Evolutionary conservation across 2,329 filamentous ascomycete species (phyloP), one percentile per base, ranked within the genome.

Genomic region (Phoma sp.): DNA sequence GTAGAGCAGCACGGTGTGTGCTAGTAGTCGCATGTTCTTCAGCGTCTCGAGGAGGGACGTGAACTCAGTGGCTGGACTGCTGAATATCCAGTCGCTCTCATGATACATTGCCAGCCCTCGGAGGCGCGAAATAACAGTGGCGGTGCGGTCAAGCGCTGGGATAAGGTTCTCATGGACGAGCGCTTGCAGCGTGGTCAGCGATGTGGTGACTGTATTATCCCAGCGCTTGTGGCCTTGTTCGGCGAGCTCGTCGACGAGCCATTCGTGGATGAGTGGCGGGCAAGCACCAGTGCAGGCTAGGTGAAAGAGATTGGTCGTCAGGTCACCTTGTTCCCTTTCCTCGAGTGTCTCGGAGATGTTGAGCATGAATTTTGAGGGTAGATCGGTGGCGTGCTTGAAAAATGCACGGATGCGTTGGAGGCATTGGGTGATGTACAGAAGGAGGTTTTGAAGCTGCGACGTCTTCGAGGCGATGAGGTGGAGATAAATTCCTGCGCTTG

Each of bases 141-240:
- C 84, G 63, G 90, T 89, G 47, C 94, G 87, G 65, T 98, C 92
- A 2, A 98, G 80, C 0, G 91, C 92, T 0, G 95, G 95, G 2
- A 98, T 82, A 46, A 97, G 86, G 72, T 96, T 93, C 70, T 96
- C 89, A 69, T 96, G 93, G 0, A 92, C 81, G 12, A 98, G 81
- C 47, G 85, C 84, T 44, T 92, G 85, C 9, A 98, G 82, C 49
- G 86, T 88, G 56, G 91, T 87, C 19, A 97, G 88, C 1, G 92
- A 91, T 4, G 86, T 85, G 1, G 85, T 83, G 2, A 96, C 89
- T 6, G 90, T 88, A 69, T 94, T 96, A 60, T 98, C 93, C 95
- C 95, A 99, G 43, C 95, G 84, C 76, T 96, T 97, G 67, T 96
- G 91, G 0, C 92, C 92, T 89, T 95, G 60, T 48, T 71, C 67